Evolutionary conservation across 805 yeast species (phyloP), one percentile per base, ranked within the genome.

Genomic region (Schizosaccharomyces cryophilus): DNA sequence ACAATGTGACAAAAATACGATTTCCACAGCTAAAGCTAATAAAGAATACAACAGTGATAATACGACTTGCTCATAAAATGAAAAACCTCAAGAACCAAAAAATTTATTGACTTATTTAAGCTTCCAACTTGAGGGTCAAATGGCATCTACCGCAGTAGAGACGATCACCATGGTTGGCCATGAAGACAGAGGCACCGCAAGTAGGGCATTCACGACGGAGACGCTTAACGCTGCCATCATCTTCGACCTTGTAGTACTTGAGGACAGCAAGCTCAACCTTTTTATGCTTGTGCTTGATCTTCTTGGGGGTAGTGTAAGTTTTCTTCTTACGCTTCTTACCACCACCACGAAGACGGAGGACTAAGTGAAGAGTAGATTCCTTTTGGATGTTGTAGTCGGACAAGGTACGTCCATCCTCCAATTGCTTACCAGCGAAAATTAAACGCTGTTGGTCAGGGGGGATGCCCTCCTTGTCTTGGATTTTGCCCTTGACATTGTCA

Each of bases 241-340:
- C 86, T 78, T 88, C 95, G 73, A 93, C 96, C 84, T 90, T 89
- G 88, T 89, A 93, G 93, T 90, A 93, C 75, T 94, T 88, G 77
- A 93, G 85, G 77, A 93, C 96, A 78, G 96, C 97, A 74, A 93
- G 83, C 86, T 93, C 93, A 79, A 86, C 87, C 83, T 90, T 93
- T 87, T 86, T 93, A 85, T 87, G 96, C 85, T 88, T 89, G 94
- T 93, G 97, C 81, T 80, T 87, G 81, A 93, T 87, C 85, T 89
- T 94, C 89, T 93, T 93, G 82, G 98, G 98, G 75, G 97, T 90
- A 80, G 97, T 90, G 90, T 90, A 93, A 76, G 88, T 96, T 95
- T 90, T 90, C 96, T 93, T 93, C 93, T 93, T 93, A 84, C 95
- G 90, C 93, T 93, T 93, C 87, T 89, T 93, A 82, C 95, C 95